Evolutionary conservation across 352 stramenopile genomes (phyloP).

Genomic region (Globisporangium orthogonon): DNA sequence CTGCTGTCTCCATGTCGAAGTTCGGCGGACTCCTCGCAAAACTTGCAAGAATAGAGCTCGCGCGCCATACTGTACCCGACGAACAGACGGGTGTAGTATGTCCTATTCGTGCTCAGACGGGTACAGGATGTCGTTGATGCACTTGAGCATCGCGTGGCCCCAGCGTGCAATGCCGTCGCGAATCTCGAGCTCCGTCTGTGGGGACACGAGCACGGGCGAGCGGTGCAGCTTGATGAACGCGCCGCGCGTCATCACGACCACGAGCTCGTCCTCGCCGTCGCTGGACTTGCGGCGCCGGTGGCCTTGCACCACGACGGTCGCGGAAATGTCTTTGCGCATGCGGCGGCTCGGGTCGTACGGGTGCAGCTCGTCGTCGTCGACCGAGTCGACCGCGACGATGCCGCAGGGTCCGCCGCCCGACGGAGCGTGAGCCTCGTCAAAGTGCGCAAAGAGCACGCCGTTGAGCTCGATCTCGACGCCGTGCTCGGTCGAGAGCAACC

Average conservation of each 20-base stretch:
- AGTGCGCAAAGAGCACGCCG: constrained; percentile 37
- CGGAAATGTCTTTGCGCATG: constrained; percentile 41
- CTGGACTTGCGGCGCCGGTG: constrained; percentile 1
- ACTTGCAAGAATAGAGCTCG: neutral
- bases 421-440: constrained; percentile 17
- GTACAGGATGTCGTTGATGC: constrained; percentile 13
- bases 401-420: constrained; percentile 21
- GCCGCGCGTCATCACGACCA: constrained; percentile 15
- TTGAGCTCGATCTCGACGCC: constrained; percentile 44
- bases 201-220: constrained; percentile 1
- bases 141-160: constrained; percentile 18
- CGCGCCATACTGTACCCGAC: no score
- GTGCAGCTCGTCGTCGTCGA: constrained; percentile 46
- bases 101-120: neutral
- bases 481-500: constrained; percentile 35
- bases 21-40: neutral
- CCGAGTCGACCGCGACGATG: constrained; percentile 31
- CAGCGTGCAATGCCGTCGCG: constrained; percentile 16
- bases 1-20: neutral
- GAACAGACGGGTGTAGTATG: no score
- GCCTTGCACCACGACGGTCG: constrained; percentile 30
- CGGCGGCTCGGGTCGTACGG: constrained; percentile 35
- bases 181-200: constrained; percentile 10
- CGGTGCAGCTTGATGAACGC: constrained; percentile 12
- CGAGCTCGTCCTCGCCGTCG: constrained; percentile 4